Percentiles rank a stretch among this genome's conserved stretches.
Conservation (phyloP, 352 stramenopile genomes). For the Phytophthora crassamura region DNA sequence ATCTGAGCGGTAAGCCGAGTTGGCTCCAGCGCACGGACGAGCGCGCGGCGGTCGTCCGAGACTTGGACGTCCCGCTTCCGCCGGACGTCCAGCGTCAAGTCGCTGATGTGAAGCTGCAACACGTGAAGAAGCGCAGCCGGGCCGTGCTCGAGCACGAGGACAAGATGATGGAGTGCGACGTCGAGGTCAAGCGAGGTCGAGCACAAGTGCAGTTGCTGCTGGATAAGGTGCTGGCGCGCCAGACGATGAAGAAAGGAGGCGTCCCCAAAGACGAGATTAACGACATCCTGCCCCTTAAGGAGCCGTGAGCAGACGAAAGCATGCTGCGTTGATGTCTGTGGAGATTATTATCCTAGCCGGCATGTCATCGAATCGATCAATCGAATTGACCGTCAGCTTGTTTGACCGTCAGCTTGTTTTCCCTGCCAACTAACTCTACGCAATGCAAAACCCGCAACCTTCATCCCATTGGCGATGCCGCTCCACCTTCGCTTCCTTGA, state of each 20-base stretch:
- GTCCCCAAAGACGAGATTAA: conserved; percentile 16
- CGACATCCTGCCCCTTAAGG: conserved; percentile 5
- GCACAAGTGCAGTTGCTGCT: conserved; percentile 10
- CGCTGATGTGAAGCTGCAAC: conserved; percentile 10
- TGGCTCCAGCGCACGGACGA: conserved; percentile 13
- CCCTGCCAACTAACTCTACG: too few species aligned
- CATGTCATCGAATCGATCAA: too few species aligned
- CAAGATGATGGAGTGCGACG: conserved; percentile 7
- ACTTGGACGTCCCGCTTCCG: background rate
- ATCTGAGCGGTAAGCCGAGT: background rate
- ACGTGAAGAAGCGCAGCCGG: conserved; percentile 17
- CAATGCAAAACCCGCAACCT: too few species aligned
- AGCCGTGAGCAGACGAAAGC: background rate
- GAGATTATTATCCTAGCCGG: too few species aligned
- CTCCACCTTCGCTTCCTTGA: too few species aligned
- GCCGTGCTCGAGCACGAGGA: conserved; percentile 11
- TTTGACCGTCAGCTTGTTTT: too few species aligned
- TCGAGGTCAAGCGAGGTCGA: conserved; percentile 14
- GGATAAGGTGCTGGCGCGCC: conserved; percentile 15
- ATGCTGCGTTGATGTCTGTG: too few species aligned
- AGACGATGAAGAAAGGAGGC: conserved; percentile 12
- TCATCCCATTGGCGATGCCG: too few species aligned
- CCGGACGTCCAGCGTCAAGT: conserved; percentile 8
- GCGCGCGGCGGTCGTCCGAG: background rate
- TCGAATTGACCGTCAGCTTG: too few species aligned